These are phyloP conservation scores for Auricularia auricula-judae DNA, from an alignment of 768 basidiomycete species.

Conservation along the genomic window DNA sequence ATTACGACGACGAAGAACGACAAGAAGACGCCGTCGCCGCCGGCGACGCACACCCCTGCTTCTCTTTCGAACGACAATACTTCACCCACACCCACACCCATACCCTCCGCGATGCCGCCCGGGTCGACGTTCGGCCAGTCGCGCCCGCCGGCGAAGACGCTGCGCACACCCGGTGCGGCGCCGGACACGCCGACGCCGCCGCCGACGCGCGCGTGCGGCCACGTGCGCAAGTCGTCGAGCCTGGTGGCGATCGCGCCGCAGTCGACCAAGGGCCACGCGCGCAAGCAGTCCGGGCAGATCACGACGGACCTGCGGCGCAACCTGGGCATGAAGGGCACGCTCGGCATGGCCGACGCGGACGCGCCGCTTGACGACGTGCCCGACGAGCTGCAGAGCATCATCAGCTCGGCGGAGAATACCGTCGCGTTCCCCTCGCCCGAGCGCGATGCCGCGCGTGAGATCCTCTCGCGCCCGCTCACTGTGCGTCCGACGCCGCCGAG, in stretches of 20 bases:
- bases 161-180: not conserved
- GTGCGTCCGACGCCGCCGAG: slow-evolving; percentile 17
- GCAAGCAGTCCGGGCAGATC: not conserved
- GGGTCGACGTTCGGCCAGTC: slow-evolving; percentile 29
- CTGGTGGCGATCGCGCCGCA: not conserved
- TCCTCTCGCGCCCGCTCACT: slow-evolving; percentile 1
- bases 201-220: not conserved
- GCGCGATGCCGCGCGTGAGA: not conserved
- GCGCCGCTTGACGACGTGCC: slow-evolving; percentile 55
- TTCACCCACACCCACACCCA: not conserved
- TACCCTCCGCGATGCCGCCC: not conserved
- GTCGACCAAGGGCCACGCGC: not conserved
- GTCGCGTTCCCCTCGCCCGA: not conserved
- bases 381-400: slow-evolving; percentile 56
- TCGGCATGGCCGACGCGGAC: slow-evolving; percentile 45
- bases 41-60: not conserved
- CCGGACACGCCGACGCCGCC: not conserved
- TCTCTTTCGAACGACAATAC: not conserved
- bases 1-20: not conserved
- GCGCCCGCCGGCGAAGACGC: slow-evolving; percentile 19
- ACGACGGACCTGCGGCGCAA: slow-evolving; percentile 29
- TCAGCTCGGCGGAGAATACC: slow-evolving; percentile 16
- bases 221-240: not conserved
- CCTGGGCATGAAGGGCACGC: slow-evolving; percentile 56
- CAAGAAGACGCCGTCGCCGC: not conserved